These are phyloP conservation scores for Narthecium ossifragum DNA, from an alignment of 106 monocot genomes.

Conservation along the genomic window DNA sequence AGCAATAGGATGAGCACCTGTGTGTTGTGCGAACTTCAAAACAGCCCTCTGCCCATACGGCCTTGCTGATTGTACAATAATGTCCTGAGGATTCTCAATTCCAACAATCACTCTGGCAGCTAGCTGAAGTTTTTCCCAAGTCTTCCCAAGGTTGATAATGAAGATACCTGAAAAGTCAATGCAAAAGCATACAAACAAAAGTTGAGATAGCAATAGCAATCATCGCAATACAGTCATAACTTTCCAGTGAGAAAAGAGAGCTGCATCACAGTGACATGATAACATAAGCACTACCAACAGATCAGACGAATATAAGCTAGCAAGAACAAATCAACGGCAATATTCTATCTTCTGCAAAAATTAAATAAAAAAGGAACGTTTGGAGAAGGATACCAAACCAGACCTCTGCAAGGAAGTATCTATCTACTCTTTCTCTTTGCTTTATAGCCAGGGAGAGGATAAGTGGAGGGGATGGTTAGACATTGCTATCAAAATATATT, in stretches of 20 bases:
- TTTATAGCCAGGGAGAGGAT: too few species aligned
- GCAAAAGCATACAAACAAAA: background rate
- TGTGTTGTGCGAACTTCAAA: constrained; percentile 61
- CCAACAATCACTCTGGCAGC: constrained; percentile 61
- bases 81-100: constrained; percentile 61
- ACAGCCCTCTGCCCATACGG: constrained; percentile 55
- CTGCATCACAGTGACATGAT: background rate
- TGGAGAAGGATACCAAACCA: too few species aligned
- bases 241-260: background rate
- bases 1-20: constrained; percentile 62
- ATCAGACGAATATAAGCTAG: background rate
- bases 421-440: too few species aligned
- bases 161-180: constrained; percentile 28
- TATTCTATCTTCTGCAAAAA: too few species aligned
- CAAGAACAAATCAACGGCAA: background rate
- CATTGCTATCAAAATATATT: too few species aligned
- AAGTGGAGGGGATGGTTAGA: too few species aligned
- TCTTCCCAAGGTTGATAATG: constrained; percentile 54
- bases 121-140: constrained; percentile 53
- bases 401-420: too few species aligned
- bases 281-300: background rate
- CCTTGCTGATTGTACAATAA: constrained; percentile 57
- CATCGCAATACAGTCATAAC: background rate
- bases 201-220: background rate
- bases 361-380: too few species aligned